Conservation (phyloP, 2,329 filamentous ascomycete species). For the Cercospora sp. region DNA sequence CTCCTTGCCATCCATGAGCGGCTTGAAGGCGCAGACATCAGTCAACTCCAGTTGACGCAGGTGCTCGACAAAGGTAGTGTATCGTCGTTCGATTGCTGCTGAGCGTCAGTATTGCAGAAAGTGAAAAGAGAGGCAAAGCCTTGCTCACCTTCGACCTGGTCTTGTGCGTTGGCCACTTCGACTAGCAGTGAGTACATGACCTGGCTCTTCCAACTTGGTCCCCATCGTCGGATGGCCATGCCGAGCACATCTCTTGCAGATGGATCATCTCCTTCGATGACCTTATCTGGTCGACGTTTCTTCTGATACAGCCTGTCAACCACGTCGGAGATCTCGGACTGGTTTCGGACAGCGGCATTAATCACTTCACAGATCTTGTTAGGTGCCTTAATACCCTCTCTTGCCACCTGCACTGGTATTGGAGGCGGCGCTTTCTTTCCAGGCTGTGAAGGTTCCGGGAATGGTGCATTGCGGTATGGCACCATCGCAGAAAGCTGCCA, state of each 20-base stretch:
- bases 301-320: conserved; percentile 56
- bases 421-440: conserved; percentile 58
- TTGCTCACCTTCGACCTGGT: conserved; percentile 47
- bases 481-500: conserved; percentile 75
- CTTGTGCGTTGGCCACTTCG: conserved; percentile 53
- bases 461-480: conserved; percentile 65
- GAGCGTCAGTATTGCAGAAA: conserved; percentile 12
- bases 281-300: conserved; percentile 47
- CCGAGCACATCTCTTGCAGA: conserved; percentile 64
- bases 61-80: conserved; percentile 55
- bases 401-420: conserved; percentile 62
- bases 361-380: conserved; percentile 74
- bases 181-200: conserved; percentile 66
- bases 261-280: conserved; percentile 45
- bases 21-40: conserved; percentile 51
- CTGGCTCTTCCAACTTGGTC: conserved; percentile 70
- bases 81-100: conserved; percentile 51
- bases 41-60: conserved; percentile 53
- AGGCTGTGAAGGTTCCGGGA: conserved; percentile 40
- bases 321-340: conserved; percentile 61
- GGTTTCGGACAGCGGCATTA: conserved; percentile 63
- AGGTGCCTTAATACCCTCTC: conserved; percentile 76
- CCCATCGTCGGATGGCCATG: conserved; percentile 73
- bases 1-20: conserved; percentile 69
- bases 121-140: conserved; percentile 3